These are phyloP conservation scores for Teunomyces tritomae DNA, from an alignment of 805 yeast genomes.

Conservation along the genomic window DNA sequence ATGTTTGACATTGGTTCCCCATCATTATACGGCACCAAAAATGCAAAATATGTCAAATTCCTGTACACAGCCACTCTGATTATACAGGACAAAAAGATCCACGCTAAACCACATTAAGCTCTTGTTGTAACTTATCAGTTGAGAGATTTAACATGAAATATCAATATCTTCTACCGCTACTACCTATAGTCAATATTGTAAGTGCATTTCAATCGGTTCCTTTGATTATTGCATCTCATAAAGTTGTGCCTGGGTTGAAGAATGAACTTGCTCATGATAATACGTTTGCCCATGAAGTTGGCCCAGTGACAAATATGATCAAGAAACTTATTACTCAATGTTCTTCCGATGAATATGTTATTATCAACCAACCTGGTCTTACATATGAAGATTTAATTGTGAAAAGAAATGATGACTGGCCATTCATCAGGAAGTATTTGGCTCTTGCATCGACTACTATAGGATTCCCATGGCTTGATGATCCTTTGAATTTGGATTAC, in stretches of 20 bases:
- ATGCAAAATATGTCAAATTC: neutral
- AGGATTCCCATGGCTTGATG: constrained; percentile 52
- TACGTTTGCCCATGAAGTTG: constrained; percentile 17
- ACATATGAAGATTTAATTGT: constrained; percentile 25
- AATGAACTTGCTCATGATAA: constrained; percentile 19
- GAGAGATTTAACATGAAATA: neutral
- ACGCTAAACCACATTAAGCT: too few species aligned
- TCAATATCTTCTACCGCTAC: neutral
- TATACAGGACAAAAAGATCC: too few species aligned
- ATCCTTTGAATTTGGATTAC: constrained; percentile 40
- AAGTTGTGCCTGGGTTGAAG: constrained; percentile 30
- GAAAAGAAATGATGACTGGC: constrained; percentile 39
- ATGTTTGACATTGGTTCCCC: neutral
- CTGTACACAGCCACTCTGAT: neutral
- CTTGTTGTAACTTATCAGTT: neutral
- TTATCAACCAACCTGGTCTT: constrained; percentile 41
- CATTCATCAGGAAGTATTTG: constrained; percentile 49
- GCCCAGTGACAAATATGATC: constrained; percentile 30
- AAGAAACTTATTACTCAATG: constrained; percentile 38
- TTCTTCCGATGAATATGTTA: constrained; percentile 36
- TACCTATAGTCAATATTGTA: neutral
- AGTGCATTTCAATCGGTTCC: constrained; percentile 19
- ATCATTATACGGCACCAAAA: neutral
- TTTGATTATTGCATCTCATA: constrained; percentile 38
- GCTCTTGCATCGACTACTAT: constrained; percentile 59